A percentile compares a stretch with the other conserved stretches of the same genome.
Conservation (phyloP, 108 stramenopile species). For the Cyclotella baltica region DNA sequence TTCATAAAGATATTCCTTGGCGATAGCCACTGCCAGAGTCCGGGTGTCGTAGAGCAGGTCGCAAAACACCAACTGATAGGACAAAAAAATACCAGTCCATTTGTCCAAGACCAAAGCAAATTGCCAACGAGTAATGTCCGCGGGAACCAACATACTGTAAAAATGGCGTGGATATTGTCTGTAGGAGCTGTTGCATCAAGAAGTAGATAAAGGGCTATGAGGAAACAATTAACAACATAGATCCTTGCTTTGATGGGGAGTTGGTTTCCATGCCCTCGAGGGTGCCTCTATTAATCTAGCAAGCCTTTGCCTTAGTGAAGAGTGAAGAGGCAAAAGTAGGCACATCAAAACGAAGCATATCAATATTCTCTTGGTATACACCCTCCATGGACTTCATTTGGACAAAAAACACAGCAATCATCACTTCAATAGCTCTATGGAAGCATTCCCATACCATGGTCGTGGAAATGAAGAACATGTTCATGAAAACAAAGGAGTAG, state of each 20-base stretch:
- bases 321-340: too few species aligned
- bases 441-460: neutral
- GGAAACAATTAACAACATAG: conserved; percentile 11
- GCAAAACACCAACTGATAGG: neutral
- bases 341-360: neutral
- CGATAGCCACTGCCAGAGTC: neutral
- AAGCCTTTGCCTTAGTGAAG: neutral
- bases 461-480: neutral
- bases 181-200: neutral
- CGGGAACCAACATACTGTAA: neutral
- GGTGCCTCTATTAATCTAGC: neutral
- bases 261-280: neutral
- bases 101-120: conserved; percentile 11
- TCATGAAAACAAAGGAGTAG: neutral
- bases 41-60: neutral
- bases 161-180: conserved; percentile 3
- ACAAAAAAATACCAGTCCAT: neutral
- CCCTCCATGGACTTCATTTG: neutral
- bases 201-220: neutral
- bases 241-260: neutral
- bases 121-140: neutral
- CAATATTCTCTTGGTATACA: neutral
- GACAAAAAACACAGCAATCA: neutral
- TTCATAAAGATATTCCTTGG: neutral
- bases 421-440: neutral